Conservation (phyloP, 371 early-diverging fungal species). For the Mucor sp. region DNA sequence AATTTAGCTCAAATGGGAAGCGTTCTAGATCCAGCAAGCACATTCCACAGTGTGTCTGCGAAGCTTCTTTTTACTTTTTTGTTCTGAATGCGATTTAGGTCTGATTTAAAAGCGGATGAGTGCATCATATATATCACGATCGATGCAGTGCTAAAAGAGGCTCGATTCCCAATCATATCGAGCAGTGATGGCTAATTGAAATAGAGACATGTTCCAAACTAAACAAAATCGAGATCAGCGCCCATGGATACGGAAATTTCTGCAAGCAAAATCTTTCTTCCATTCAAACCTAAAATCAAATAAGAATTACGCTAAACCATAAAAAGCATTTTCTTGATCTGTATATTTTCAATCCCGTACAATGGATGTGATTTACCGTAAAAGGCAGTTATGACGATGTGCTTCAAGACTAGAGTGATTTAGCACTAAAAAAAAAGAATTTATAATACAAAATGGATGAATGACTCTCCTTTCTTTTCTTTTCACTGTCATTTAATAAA, state of each 20-base stretch:
- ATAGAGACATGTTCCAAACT: background rate
- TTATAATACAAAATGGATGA: too few species aligned
- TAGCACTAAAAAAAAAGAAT: background rate
- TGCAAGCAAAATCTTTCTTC: background rate
- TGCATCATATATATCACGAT: background rate
- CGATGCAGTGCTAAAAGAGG: background rate
- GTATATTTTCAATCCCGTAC: background rate
- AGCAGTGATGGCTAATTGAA: background rate
- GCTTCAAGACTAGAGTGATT: background rate
- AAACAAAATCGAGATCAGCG: background rate
- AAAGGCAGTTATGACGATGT: background rate
- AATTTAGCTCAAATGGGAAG: background rate
- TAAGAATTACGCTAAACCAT: background rate
- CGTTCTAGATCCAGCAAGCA: background rate
- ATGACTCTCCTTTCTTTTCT: background rate
- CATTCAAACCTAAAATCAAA: background rate
- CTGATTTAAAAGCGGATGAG: background rate
- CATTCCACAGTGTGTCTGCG: background rate
- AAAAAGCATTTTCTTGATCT: background rate
- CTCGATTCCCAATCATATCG: background rate
- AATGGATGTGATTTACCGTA: background rate
- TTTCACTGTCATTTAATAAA: conserved; percentile 1
- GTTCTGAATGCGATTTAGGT: background rate
- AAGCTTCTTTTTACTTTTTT: background rate
- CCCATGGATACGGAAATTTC: background rate